phyloP scores from a whole-genome alignment of 1,284 basidiomycete species.

The Boletellus deceptivus region DNA sequence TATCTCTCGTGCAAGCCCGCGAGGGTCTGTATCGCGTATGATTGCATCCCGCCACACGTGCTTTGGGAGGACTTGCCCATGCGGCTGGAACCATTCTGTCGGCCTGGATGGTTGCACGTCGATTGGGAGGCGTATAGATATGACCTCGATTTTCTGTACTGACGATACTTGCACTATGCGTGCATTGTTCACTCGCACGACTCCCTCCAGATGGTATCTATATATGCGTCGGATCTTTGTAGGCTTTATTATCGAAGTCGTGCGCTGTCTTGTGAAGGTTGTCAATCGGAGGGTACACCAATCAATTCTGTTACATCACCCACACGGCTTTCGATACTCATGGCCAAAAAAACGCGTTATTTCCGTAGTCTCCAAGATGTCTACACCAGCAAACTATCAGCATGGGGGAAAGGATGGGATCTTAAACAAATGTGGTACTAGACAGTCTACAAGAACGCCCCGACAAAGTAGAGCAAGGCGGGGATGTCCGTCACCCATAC shows the following conservation, averaged over 20 bases:
- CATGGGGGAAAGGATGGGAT: too few relatives aligned
- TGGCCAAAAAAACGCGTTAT: too few relatives aligned
- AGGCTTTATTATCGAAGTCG: too few relatives aligned
- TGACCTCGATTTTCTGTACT: slow-evolving; percentile 24
- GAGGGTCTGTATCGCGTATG: slow-evolving; percentile 12
- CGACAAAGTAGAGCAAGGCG: slow-evolving; percentile 11
- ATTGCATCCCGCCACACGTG: slow-evolving; percentile 16
- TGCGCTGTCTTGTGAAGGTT: too few relatives aligned
- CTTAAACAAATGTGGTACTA: not conserved
- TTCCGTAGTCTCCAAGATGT: too few relatives aligned
- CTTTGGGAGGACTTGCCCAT: slow-evolving; percentile 19
- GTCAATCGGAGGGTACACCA: too few relatives aligned
- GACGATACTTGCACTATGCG: not conserved
- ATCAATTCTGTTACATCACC: too few relatives aligned
- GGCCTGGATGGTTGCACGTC: slow-evolving; percentile 19
- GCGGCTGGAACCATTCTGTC: slow-evolving; percentile 22
- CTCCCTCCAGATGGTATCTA: too few relatives aligned
- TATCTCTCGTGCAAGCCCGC: slow-evolving; percentile 26
- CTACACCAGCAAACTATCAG: too few relatives aligned
- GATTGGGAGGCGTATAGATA: slow-evolving; percentile 26
- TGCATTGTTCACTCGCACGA: too few relatives aligned
- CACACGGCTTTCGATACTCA: too few relatives aligned
- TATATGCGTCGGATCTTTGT: too few relatives aligned
- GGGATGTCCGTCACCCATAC: slow-evolving; percentile 8
- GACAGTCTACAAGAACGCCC: slow-evolving; percentile 5